Evolutionary conservation across 495 filamentous ascomycete genomes (phyloP).

Genomic region (Lasiosphaeria miniovina): DNA sequence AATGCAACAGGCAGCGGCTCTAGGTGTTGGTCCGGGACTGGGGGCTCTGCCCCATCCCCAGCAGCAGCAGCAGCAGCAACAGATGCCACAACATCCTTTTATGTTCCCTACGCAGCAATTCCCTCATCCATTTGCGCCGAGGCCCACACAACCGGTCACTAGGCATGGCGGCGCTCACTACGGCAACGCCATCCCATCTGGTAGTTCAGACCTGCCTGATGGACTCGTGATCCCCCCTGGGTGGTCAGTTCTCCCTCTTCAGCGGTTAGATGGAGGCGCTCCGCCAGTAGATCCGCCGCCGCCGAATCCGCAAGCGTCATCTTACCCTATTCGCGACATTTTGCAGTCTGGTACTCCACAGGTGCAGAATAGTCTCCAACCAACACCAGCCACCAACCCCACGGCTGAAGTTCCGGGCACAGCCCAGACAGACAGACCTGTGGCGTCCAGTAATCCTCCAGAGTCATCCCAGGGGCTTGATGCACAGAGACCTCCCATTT

Average conservation of each 20-base stretch:
- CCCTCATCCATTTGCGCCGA: slow-evolving; percentile 14
- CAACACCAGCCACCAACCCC: neutral
- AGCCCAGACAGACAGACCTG: neutral
- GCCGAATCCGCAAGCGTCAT: slow-evolving; percentile 22
- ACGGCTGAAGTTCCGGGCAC: neutral
- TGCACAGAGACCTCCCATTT: neutral
- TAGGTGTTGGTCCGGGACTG: slow-evolving; percentile 4
- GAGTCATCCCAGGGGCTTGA: neutral
- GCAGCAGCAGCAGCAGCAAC: slow-evolving; percentile 20
- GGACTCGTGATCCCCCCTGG: slow-evolving; percentile 71
- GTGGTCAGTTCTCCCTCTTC: slow-evolving; percentile 71
- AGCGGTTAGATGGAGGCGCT: slow-evolving; percentile 48
- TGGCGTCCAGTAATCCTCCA: neutral
- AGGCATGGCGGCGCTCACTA: slow-evolving; percentile 41
- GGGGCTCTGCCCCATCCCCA: slow-evolving; percentile 24
- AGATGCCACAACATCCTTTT: slow-evolving; percentile 11
- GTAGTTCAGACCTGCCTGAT: slow-evolving; percentile 66
- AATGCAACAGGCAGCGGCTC: slow-evolving; percentile 3
- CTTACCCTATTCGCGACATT: slow-evolving; percentile 5
- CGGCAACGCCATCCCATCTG: slow-evolving; percentile 54
- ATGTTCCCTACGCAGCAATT: slow-evolving; percentile 16
- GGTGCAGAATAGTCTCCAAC: slow-evolving; percentile 9
- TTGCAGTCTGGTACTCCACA: slow-evolving; percentile 9
- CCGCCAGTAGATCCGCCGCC: slow-evolving; percentile 16
- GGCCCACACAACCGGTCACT: slow-evolving; percentile 36